Base-by-base conservation (phyloP, 78 protist genomes). In the Polysphondylium violaceum region DNA sequence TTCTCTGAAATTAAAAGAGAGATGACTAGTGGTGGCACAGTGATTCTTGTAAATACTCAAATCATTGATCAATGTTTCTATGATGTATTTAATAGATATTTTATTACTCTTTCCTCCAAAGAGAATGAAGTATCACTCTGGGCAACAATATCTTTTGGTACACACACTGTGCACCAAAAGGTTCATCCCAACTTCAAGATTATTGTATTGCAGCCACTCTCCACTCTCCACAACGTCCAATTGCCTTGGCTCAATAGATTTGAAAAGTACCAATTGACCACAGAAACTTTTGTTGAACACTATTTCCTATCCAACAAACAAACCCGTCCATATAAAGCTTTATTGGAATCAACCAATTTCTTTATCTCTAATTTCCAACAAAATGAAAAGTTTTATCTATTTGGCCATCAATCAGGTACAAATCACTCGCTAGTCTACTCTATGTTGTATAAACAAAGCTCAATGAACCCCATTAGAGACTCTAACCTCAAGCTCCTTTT, bases 171-270 rank as follows among this genome's bases (percentile, higher is more conserved):
- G 29, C 60, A 25, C 33, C 58, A 43, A 25, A 29, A 16, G 21
- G 86, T 76, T 29, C 65, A 76, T 44, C 86, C 86, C 25, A 44
- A 76, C 12, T 76, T 76, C n/a, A 61, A 64, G 27, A 64, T 76
- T 19, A 61, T 76, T 17, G 71, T 76, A 8, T 25, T 44, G 8
- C 60, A 44, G 21, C 86, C 86, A 35, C 9, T 44, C 6, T 58
- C 68, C 29, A 40, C 11, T 2, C 25, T 76, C 2, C 41, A 64
- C 35, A 58, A 61, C 25, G 86, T 59, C 16, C 86, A 61, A 58
- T 44, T 76, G 31, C 86, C 86, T 36, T 59, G 56, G 58, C 21
- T 76, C 17, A 76, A 76, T 76, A 25, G 86, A 23, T 76, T 76
- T 44, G 86, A 76, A 44, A 76, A 56, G 16, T 76, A 76, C 35